Evolutionary conservation across 805 yeast genomes (phyloP).

Genomic region (Crinitomyces ghanaensis): DNA sequence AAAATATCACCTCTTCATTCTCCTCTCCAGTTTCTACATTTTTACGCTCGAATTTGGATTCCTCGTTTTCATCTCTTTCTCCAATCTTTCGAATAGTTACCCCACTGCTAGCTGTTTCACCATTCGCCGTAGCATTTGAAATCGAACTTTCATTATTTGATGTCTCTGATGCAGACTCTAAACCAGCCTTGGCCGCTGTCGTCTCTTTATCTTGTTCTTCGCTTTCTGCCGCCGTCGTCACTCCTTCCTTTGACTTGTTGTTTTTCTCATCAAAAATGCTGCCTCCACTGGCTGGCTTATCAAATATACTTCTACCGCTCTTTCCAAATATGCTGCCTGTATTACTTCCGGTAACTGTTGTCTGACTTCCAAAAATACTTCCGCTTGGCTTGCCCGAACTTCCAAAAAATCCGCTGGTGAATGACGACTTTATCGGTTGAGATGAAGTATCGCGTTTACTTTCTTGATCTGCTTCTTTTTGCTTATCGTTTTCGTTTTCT

Average conservation of each 20-base stretch:
- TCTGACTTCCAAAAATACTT: neutral
- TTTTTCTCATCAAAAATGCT: slow-evolving; percentile 2
- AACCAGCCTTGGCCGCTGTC: too few relatives aligned
- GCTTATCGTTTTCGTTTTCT: slow-evolving; percentile 13
- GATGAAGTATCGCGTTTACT: neutral
- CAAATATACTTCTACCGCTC: slow-evolving; percentile 12
- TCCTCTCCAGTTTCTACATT: slow-evolving; percentile 81
- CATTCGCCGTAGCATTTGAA: too few relatives aligned
- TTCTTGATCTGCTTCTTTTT: slow-evolving; percentile 1
- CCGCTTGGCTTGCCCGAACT: neutral
- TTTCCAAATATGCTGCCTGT: slow-evolving; percentile 29
- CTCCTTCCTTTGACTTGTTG: slow-evolving; percentile 17
- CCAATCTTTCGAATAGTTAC: too few relatives aligned
- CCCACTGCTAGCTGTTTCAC: too few relatives aligned
- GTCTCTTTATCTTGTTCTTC: slow-evolving; percentile 16
- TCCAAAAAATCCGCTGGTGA: slow-evolving; percentile 7
- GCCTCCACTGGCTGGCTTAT: neutral
- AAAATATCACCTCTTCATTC: slow-evolving; percentile 56
- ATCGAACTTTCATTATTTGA: too few relatives aligned
- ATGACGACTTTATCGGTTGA: neutral
- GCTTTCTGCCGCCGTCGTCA: slow-evolving; percentile 16
- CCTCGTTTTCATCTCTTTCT: slow-evolving; percentile 19
- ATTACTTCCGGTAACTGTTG: too few relatives aligned
- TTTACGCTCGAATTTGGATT: slow-evolving; percentile 23
- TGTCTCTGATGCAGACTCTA: too few relatives aligned